Evolutionary conservation across 306 rosid species (phyloP).

Genomic region (Sophora flavescens): DNA sequence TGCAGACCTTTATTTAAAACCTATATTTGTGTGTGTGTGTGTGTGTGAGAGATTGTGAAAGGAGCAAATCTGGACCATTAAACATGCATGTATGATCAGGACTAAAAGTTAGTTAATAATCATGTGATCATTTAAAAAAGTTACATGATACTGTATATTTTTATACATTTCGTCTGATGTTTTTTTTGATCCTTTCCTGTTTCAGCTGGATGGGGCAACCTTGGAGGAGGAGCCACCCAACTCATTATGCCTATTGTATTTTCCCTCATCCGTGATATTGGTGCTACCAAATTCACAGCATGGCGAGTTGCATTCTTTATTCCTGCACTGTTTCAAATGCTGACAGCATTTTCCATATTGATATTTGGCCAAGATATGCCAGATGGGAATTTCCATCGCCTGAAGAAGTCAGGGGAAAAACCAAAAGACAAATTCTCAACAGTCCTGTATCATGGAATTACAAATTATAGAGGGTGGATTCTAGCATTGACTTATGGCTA

Average conservation of each 20-base stretch:
- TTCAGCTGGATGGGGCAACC: conserved; percentile 88
- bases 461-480: conserved; percentile 88
- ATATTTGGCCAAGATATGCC: conserved; percentile 80
- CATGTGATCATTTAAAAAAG: too few species aligned
- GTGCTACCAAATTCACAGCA: conserved; percentile 74
- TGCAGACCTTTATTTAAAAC: too few species aligned
- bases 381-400: conserved; percentile 66
- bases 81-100: too few species aligned
- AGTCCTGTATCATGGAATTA: conserved; percentile 61
- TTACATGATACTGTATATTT: too few species aligned
- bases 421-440: conserved; percentile 62
- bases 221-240: conserved; percentile 90
- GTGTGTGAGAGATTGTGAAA: too few species aligned
- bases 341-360: conserved; percentile 66
- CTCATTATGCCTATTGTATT: conserved; percentile 91
- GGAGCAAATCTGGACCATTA: too few species aligned
- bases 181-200: not conserved
- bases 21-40: too few species aligned
- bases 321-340: conserved; percentile 74
- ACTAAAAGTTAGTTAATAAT: too few species aligned
- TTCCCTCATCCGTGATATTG: conserved; percentile 54
- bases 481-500: conserved; percentile 84
- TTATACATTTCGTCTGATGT: too few species aligned
- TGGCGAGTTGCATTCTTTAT: conserved; percentile 86
- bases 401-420: conserved; percentile 71